Evolutionary conservation across 164 flowering plant genomes (phyloP).

Genomic region (Vitis labrusca): DNA sequence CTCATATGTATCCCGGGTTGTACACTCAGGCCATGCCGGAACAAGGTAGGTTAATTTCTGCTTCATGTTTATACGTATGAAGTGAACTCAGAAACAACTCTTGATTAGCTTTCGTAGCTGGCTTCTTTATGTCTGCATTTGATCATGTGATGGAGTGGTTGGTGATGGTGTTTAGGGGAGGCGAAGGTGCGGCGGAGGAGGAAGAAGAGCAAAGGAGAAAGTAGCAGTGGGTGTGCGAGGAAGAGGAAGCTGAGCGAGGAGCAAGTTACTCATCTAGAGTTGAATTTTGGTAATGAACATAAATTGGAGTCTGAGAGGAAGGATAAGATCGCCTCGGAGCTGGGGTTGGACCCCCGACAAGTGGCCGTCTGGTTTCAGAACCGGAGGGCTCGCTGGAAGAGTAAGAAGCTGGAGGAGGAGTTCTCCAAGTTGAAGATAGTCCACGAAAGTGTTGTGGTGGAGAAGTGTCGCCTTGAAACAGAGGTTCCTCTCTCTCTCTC

Average conservation of each 20-base stretch:
- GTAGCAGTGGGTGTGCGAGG: conserved; percentile 15
- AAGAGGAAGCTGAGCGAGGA: conserved; percentile 66
- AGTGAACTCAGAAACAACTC: no score
- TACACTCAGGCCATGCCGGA: conserved; percentile 29
- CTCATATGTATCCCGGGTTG: conserved; percentile 37
- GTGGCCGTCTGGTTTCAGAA: conserved; percentile 87
- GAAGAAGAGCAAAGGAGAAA: conserved; percentile 43
- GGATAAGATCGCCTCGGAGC: conserved; percentile 54
- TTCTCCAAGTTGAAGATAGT: conserved; percentile 35
- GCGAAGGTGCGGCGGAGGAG: conserved; percentile 35
- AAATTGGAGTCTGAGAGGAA: conserved; percentile 70
- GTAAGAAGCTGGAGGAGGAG: conserved; percentile 68
- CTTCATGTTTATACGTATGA: not conserved
- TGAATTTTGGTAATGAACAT: conserved; percentile 52
- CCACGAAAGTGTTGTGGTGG: conserved; percentile 43
- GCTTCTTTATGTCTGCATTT: not conserved
- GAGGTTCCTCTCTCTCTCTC: conserved; percentile 19
- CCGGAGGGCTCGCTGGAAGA: conserved; percentile 73
- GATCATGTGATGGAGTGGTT: no score
- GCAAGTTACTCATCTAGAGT: conserved; percentile 51
- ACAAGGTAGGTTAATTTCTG: conserved; percentile 30
- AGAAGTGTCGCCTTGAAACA: conserved; percentile 63
- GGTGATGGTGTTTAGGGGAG: conserved; percentile 23
- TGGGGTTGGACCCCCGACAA: conserved; percentile 69
- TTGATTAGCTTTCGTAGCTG: no score